Evolutionary conservation across 192 early-diverging fungal species (phyloP).

Genomic region (Backusella tuberculispora): DNA sequence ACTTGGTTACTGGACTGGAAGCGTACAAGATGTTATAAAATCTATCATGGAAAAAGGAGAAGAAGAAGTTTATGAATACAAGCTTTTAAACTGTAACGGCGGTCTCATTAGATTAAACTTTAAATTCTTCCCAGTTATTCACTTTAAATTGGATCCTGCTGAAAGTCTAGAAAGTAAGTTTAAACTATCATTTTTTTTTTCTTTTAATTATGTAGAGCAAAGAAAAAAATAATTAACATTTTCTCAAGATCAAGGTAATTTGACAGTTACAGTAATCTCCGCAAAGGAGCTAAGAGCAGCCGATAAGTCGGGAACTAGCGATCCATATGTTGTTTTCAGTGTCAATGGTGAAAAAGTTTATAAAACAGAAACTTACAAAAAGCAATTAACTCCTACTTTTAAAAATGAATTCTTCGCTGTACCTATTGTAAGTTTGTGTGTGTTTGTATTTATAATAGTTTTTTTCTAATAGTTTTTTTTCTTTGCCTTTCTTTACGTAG

Average conservation of each 20-base stretch:
- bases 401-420: constrained; percentile 64
- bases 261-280: constrained; percentile 60
- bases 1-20: constrained; percentile 23
- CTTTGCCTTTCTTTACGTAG: neutral
- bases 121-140: constrained; percentile 47
- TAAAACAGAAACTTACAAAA: constrained; percentile 72
- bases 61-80: constrained; percentile 1
- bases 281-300: constrained; percentile 66
- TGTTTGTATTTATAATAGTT: neutral
- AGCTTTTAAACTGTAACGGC: constrained; percentile 18
- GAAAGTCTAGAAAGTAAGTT: constrained; percentile 59
- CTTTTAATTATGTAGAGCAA: neutral
- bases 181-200: too few relatives aligned
- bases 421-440: constrained; percentile 43
- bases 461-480: neutral
- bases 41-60: neutral
- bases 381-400: constrained; percentile 70
- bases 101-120: constrained; percentile 48
- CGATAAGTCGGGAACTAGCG: constrained; percentile 71
- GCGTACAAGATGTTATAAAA: neutral
- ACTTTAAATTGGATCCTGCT: constrained; percentile 46
- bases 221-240: too few relatives aligned
- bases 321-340: constrained; percentile 71
- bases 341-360: constrained; percentile 68
- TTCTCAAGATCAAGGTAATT: constrained; percentile 61